Evolutionary conservation across 2,329 filamentous ascomycete species (phyloP).

Genomic region (Colletotrichum gigasporum): DNA sequence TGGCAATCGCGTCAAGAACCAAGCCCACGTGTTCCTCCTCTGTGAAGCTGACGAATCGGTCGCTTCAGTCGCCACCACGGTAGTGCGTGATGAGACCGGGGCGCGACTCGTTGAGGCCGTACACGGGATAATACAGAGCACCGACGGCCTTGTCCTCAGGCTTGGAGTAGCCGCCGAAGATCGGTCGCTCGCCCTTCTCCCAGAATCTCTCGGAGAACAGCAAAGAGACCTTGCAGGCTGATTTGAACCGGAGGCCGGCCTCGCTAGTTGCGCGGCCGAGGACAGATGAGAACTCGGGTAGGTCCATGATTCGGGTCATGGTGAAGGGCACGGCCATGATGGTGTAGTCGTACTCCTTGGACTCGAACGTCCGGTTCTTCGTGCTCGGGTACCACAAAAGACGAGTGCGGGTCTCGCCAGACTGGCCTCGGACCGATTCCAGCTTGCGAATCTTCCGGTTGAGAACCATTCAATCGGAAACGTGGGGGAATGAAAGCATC

Average conservation of each 20-base stretch:
- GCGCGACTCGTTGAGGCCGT: conserved; percentile 66
- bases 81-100: conserved; percentile 59
- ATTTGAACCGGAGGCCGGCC: conserved; percentile 43
- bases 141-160: conserved; percentile 67
- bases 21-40: conserved; percentile 68
- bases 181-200: conserved; percentile 54
- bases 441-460: conserved; percentile 65
- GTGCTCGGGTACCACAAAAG: conserved; percentile 61
- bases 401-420: neutral
- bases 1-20: conserved; percentile 71
- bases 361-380: conserved; percentile 48
- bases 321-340: conserved; percentile 69
- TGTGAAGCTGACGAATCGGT: conserved; percentile 44
- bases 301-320: conserved; percentile 60
- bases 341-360: conserved; percentile 67
- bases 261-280: conserved; percentile 52
- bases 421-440: conserved; percentile 46
- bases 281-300: conserved; percentile 42
- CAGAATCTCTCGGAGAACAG: conserved; percentile 70
- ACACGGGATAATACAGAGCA: conserved; percentile 68
- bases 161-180: conserved; percentile 66
- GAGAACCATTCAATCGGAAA: conserved; percentile 65
- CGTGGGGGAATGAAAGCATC: conserved; percentile 68
- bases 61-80: conserved; percentile 45
- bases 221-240: conserved; percentile 64